phyloP scores from a whole-genome alignment of 2,329 filamentous ascomycete species.

The Diatrype stigma region DNA sequence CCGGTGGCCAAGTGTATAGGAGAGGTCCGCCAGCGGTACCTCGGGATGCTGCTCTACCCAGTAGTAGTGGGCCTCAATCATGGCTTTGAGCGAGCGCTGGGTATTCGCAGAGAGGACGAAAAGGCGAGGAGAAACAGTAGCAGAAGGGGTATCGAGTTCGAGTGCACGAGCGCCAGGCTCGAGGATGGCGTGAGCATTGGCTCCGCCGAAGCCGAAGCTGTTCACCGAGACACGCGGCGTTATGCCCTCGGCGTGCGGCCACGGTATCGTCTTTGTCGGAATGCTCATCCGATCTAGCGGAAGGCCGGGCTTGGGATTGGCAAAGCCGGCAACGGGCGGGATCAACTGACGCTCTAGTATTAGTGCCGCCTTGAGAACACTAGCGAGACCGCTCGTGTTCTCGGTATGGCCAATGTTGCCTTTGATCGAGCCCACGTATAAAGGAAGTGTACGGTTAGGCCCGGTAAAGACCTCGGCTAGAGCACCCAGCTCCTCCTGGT shows the following conservation, averaged over 20 bases:
- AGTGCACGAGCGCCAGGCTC: background rate
- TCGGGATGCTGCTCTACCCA: constrained; percentile 3
- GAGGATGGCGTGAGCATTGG: constrained; percentile 21
- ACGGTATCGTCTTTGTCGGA: background rate
- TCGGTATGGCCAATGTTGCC: constrained; percentile 17
- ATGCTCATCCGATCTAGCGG: constrained; percentile 8
- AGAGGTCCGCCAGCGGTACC: constrained; percentile 5
- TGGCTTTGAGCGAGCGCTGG: constrained; percentile 2
- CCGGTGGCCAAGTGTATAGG: constrained; percentile 12
- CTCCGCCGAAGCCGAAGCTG: constrained; percentile 14
- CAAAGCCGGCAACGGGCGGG: constrained; percentile 7
- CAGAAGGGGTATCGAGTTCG: background rate
- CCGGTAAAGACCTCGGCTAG: constrained; percentile 9
- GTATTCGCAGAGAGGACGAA: constrained; percentile 9
- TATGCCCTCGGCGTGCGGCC: background rate
- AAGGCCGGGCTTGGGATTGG: constrained; percentile 11
- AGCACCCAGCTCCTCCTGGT: constrained; percentile 9
- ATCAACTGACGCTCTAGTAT: constrained; percentile 10
- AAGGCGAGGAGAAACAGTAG: background rate
- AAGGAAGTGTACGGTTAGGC: background rate
- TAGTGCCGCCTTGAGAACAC: constrained; percentile 14
- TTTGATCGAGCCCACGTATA: constrained; percentile 17
- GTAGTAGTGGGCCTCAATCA: constrained; percentile 1
- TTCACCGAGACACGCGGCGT: constrained; percentile 7
- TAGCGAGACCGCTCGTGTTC: constrained; percentile 14